Conservation (phyloP, 805 yeast genomes). For the Ogataea chonburiensis region DNA sequence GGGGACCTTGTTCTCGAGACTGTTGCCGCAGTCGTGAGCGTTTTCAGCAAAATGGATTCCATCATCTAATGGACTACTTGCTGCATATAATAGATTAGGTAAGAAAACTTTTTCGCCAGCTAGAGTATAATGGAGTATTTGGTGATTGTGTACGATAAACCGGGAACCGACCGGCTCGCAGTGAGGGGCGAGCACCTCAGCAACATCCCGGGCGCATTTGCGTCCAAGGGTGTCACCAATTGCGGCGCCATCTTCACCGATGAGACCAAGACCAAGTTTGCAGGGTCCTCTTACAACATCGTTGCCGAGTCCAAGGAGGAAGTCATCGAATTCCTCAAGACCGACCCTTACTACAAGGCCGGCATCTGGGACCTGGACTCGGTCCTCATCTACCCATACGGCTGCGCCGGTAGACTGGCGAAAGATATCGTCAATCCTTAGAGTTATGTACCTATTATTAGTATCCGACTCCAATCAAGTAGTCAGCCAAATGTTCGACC, state of each 20-base stretch:
- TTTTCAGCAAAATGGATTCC: constrained; percentile 90
- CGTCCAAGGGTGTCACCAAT: constrained; percentile 41
- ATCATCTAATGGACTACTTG: constrained; percentile 48
- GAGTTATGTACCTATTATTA: constrained; percentile 33
- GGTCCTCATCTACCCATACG: constrained; percentile 56
- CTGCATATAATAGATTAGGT: constrained; percentile 11
- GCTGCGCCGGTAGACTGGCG: constrained; percentile 45
- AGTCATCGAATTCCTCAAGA: constrained; percentile 58
- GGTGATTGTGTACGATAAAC: constrained; percentile 69
- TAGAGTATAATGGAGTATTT: constrained; percentile 50
- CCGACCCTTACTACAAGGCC: constrained; percentile 58
- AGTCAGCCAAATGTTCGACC: constrained; percentile 94
- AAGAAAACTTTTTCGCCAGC: constrained; percentile 7
- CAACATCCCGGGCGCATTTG: constrained; percentile 42
- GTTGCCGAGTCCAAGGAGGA: constrained; percentile 66
- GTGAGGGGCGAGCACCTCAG: constrained; percentile 55
- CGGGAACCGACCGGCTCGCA: constrained; percentile 52
- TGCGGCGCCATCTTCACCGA: constrained; percentile 54
- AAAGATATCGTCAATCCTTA: constrained; percentile 27
- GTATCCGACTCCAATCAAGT: constrained; percentile 83
- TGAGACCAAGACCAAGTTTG: constrained; percentile 50
- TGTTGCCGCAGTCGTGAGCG: constrained; percentile 87
- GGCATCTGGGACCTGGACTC: constrained; percentile 78
- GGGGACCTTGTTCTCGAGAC: constrained; percentile 77
- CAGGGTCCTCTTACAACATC: constrained; percentile 66